phyloP scores from a whole-genome alignment of 345 rosid genomes.

The Syzygium aqueum region DNA sequence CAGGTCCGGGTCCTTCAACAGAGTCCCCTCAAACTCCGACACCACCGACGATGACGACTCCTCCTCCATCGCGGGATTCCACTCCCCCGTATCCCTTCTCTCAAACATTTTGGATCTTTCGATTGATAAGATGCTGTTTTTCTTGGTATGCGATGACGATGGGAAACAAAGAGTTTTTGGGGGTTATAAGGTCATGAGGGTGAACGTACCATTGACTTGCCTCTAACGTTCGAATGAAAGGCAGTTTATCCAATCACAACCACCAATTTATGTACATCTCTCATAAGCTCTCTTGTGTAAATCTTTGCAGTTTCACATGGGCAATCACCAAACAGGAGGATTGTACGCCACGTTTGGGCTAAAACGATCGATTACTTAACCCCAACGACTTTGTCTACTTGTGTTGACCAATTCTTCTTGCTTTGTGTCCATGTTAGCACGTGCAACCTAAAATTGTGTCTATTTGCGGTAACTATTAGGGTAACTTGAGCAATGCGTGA shows the following conservation, averaged over 20 bases:
- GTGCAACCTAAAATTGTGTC: not conserved
- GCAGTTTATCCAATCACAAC: constrained; percentile 72
- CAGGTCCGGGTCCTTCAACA: constrained; percentile 44
- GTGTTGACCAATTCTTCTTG: not conserved
- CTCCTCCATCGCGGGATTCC: not conserved
- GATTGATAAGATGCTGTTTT: not conserved
- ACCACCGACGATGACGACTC: constrained; percentile 45
- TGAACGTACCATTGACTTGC: not conserved
- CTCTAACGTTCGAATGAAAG: constrained; percentile 2
- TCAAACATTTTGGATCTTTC: not conserved
- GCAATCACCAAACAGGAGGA: constrained; percentile 4
- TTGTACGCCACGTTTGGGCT: constrained; percentile 29
- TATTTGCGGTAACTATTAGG: not conserved
- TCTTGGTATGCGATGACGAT: not conserved
- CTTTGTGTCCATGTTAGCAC: not conserved
- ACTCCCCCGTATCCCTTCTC: not conserved
- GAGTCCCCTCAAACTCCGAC: constrained; percentile 73
- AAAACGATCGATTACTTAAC: constrained; percentile 49
- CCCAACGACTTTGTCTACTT: constrained; percentile 37
- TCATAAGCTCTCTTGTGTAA: not conserved
- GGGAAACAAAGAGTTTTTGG: not conserved
- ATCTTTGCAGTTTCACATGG: not conserved
- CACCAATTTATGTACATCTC: constrained; percentile 14
- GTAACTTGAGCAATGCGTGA: not conserved
- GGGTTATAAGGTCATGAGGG: not conserved